These are phyloP conservation scores for Wallacemonas rigidus DNA, from an alignment of 208 protist genomes.

Conservation along the genomic window DNA sequence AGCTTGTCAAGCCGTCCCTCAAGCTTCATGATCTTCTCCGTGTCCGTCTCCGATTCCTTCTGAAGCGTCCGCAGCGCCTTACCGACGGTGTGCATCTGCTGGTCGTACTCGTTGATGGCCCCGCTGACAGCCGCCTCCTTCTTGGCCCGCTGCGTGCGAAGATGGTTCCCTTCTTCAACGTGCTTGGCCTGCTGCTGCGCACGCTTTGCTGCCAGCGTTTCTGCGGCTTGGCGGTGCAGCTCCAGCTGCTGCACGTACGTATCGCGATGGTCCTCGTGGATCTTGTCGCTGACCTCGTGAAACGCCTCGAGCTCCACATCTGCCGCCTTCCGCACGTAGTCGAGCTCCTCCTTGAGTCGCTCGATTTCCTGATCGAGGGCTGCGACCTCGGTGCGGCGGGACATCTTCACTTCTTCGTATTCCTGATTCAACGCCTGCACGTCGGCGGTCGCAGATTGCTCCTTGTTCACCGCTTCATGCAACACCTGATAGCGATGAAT, in stretches of 20 bases:
- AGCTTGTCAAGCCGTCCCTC: conserved; percentile 67
- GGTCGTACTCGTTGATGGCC: conserved; percentile 85
- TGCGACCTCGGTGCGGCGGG: conserved; percentile 67
- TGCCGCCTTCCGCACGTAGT: conserved; percentile 64
- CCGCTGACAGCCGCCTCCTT: conserved; percentile 82
- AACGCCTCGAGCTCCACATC: conserved; percentile 78
- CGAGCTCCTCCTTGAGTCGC: conserved; percentile 74
- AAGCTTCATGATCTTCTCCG: conserved; percentile 57
- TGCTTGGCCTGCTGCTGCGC: conserved; percentile 40
- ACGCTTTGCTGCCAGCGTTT: conserved; percentile 41
- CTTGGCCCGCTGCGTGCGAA: conserved; percentile 75
- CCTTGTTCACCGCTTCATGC: conserved; percentile 88
- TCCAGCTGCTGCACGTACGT: conserved; percentile 59
- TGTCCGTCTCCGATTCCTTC: conserved; percentile 76
- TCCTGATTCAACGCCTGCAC: conserved; percentile 89
- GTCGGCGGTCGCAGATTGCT: conserved; percentile 85
- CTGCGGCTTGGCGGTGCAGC: conserved; percentile 41
- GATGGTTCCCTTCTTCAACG: conserved; percentile 51
- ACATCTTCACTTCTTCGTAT: conserved; percentile 72
- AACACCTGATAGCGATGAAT: conserved; percentile 84
- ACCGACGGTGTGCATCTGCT: conserved; percentile 49
- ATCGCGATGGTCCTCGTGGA: conserved; percentile 47
- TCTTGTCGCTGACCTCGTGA: conserved; percentile 49
- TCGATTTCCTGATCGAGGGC: conserved; percentile 63
- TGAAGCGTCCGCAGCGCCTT: conserved; percentile 58